phyloP scores from a whole-genome alignment of 2,329 filamentous ascomycete species.

The Alternaria sp. region DNA sequence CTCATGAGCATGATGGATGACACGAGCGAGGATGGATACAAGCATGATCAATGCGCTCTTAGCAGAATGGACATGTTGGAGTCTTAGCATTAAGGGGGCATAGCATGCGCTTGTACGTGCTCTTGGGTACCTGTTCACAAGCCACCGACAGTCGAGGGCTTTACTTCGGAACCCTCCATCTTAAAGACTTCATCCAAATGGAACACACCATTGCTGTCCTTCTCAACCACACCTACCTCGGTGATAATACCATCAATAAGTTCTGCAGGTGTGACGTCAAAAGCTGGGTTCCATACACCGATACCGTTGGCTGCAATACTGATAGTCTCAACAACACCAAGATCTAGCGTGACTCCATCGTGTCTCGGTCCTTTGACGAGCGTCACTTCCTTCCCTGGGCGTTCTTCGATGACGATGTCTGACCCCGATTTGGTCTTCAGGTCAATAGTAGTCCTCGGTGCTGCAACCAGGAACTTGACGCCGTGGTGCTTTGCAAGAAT shows the following conservation, averaged over 20 bases:
- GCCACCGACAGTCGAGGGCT: conserved; percentile 45
- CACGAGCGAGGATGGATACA: not conserved
- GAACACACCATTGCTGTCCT: conserved; percentile 75
- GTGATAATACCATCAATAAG: conserved; percentile 95
- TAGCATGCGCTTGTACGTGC: not conserved
- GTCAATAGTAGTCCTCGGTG: conserved; percentile 93
- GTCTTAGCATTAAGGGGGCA: not conserved
- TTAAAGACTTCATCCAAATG: conserved; percentile 59
- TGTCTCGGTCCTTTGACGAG: conserved; percentile 80
- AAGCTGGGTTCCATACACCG: conserved; percentile 93
- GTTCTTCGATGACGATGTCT: conserved; percentile 90
- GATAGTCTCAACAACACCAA: conserved; percentile 71
- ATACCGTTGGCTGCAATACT: conserved; percentile 81
- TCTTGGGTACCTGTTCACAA: conserved; percentile 25
- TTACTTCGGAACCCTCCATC: conserved; percentile 28
- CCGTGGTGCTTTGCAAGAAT: conserved; percentile 89
- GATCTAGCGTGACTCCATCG: conserved; percentile 69
- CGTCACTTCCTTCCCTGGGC: conserved; percentile 81
- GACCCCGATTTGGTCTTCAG: conserved; percentile 77
- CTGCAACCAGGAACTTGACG: conserved; percentile 93
- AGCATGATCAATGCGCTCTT: not conserved
- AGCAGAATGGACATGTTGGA: conserved; percentile 3
- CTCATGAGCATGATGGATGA: not conserved
- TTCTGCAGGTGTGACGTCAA: conserved; percentile 89
- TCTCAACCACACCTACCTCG: conserved; percentile 86